Base-by-base conservation (phyloP, 2,329 filamentous ascomycete species). In the Paecilomyces fulvus region DNA sequence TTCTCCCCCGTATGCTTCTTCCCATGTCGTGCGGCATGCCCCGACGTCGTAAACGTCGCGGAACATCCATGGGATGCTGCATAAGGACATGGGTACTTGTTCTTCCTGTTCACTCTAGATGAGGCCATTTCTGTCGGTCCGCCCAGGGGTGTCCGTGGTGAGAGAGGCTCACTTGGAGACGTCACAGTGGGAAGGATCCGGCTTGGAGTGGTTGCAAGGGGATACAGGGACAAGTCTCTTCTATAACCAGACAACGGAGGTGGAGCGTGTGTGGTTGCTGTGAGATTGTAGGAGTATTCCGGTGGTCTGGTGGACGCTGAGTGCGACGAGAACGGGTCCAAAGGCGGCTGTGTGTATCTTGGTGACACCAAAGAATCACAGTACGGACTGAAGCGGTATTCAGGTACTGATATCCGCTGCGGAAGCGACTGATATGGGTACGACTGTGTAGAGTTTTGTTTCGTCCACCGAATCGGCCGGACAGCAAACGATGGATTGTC, bases 1-100 rank as follows among this genome's bases (percentile, higher is more conserved):
- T 86, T 86, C 70, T 85, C 84, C 55, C 84, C 84, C 0, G 84
- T 86, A 71, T 86, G 83, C 71, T 85, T 86, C 72, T 86, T 86
- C 28, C 83, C 83, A 63, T 86, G 83, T 20, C 83, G 80, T n/a
- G 83, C 83, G 6, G 83, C 83, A 64, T 86, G 83, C 53, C 83
- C 83, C 0, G 84, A 86, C 4, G 83, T 87, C 54, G 84, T 87
- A 70, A 87, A 87, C 51, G 79, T 84, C 58, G 85, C 82, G 53
- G 71, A 74, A 74, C 83, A 87, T 54, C 77, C 75, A 66, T 79
- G 82, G 53, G 80, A 77, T 61, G 80, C 79, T 2, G 83, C 81
- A 66, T 85, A 82, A 0, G 83, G 83, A 61, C 83, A 86, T 2
- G 83, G 83, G 62, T 86, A 86, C 70, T 83, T 83, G 70, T 85